Evolutionary conservation across 2,329 filamentous ascomycete species (phyloP), one percentile per base, ranked within the genome.

Genomic region (Penicillium sp.): DNA sequence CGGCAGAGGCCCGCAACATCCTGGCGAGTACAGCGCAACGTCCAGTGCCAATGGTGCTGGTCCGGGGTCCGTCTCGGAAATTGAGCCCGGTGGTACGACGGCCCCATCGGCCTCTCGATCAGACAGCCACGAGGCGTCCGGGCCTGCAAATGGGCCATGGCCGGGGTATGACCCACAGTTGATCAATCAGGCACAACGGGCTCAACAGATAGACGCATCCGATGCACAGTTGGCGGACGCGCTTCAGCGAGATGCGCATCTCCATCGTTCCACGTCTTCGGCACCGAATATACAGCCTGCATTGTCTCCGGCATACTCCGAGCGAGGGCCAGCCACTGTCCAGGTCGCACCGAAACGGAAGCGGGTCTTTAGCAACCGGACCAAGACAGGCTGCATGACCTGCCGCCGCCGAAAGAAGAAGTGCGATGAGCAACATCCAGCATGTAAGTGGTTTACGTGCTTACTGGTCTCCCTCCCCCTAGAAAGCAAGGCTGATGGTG

Each of bases 341-440:
- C 62, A 67, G 56, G 51, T 65, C 38, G 57, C 65, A 41, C 58
- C 62, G 10, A 67, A 72, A 47, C 61, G 71, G 41, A 74, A 74
- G 42, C 63, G 71, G 13, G 67, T 72, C 57, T 96, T 95, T 57
- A 94, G 87, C 68, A 95, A 95, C 64, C 77, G 90, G 42, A 95
- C 90, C 13, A 96, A 96, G 68, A 95, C 89, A 7, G 88, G 89
- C 20, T 45, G 42, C 23, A 45, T 45, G 39, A 45, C 42, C 10
- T 45, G 42, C 30, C 42, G 42, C 12, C 39, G 39, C 20, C 32
- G 39, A 25, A 45, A 45, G 34, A 45, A 45, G 32, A 45, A 45
- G 39, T 45, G 42, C 30, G 42, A 45, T 22, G 92, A 96, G 69
- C 77, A 77, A 37, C 93, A 94, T 63, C 92, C 92, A 16, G 80